phyloP scores from a whole-genome alignment of 1,284 basidiomycete genomes.

The Trametes polyzona region DNA sequence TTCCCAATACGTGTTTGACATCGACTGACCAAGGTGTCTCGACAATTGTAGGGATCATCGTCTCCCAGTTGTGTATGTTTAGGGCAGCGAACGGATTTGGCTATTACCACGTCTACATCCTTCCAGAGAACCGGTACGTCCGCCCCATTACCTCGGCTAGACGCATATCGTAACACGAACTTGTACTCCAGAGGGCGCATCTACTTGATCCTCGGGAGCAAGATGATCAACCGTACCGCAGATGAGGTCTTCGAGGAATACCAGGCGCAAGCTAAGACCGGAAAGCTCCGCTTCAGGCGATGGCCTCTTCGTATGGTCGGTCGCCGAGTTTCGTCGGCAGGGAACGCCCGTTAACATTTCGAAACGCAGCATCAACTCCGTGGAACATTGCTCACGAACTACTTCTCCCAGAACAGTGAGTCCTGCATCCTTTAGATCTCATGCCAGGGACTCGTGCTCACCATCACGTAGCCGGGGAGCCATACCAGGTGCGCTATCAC shows the following conservation, averaged over 20 bases:
- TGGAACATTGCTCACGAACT: constrained; percentile 71
- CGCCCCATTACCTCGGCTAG: no score
- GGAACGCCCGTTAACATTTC: background rate
- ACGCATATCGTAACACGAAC: background rate
- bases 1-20: background rate
- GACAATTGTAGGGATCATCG: constrained; percentile 19
- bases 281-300: constrained; percentile 62
- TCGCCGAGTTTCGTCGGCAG: constrained; percentile 1
- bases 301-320: constrained; percentile 70
- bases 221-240: constrained; percentile 46
- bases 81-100: background rate
- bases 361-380: constrained; percentile 65
- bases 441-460: background rate
- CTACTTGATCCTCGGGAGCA: constrained; percentile 56
- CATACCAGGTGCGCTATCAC: constrained; percentile 62
- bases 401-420: constrained; percentile 83
- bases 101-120: constrained; percentile 34
- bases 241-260: constrained; percentile 63
- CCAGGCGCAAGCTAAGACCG: constrained; percentile 61
- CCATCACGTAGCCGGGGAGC: constrained; percentile 59
- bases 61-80: background rate
- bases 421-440: background rate
- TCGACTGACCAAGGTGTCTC: background rate
- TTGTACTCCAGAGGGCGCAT: constrained; percentile 55
- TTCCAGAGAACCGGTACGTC: constrained; percentile 54